Percentiles rank a stretch among this genome's conserved stretches.
Conservation (phyloP, 352 stramenopile genomes). For the Phytophthora boehmeriae region DNA sequence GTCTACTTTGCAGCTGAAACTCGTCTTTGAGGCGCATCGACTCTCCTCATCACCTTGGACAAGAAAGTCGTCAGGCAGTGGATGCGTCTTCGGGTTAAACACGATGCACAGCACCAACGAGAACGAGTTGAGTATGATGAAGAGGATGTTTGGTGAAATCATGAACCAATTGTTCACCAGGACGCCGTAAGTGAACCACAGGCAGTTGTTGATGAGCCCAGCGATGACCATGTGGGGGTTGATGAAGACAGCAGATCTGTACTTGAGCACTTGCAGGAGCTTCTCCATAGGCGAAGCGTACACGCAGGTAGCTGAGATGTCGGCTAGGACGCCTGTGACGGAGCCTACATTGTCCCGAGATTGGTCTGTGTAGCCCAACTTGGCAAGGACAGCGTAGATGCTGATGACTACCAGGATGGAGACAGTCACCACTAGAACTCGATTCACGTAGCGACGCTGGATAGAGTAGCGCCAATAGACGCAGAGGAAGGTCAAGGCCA, state of each 20-base stretch:
- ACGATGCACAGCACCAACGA: constrained; percentile 28
- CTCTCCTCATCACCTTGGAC: no score
- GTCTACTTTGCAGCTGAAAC: constrained; percentile 20
- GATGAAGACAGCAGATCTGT: constrained; percentile 27
- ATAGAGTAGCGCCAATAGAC: constrained; percentile 37
- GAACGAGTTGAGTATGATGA: constrained; percentile 34
- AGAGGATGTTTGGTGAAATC: constrained; percentile 24
- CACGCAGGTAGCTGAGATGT: constrained; percentile 31
- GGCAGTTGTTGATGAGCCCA: constrained; percentile 25
- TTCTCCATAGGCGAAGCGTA: constrained; percentile 33
- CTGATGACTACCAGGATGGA: constrained; percentile 27
- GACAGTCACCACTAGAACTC: constrained; percentile 17
- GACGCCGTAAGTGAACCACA: constrained; percentile 42
- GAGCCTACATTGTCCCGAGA: constrained; percentile 15
- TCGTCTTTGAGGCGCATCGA: constrained; percentile 11
- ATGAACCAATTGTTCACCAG: constrained; percentile 23
- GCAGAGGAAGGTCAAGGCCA: constrained; percentile 30
- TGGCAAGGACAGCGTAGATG: constrained; percentile 34
- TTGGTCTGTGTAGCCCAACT: constrained; percentile 33
- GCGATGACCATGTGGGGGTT: constrained; percentile 34
- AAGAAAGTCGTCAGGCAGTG: constrained; percentile 31
- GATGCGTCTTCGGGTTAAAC: constrained; percentile 37
- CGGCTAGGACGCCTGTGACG: constrained; percentile 31
- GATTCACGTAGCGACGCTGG: constrained; percentile 28
- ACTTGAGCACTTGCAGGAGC: constrained; percentile 29